Conservation (phyloP, 305 asterid genomes). For the Andrographis paniculata region DNA sequence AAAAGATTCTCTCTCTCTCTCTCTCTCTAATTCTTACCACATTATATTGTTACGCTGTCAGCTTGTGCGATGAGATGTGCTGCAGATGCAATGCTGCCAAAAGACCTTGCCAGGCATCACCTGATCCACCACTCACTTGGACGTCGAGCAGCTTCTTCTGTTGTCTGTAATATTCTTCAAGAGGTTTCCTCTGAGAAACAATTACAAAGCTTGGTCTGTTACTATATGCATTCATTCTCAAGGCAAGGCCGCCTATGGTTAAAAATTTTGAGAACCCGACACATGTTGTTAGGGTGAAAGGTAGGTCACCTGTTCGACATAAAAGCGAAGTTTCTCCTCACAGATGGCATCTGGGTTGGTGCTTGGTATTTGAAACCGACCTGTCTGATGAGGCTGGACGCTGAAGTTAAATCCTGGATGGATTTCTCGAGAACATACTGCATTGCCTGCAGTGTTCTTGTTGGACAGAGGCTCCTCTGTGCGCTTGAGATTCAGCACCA, state of each 20-base stretch:
- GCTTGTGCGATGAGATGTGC: slow-evolving; percentile 22
- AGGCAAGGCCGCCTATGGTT: too few relatives aligned
- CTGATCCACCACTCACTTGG: slow-evolving; percentile 60
- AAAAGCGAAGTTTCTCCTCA: slow-evolving; percentile 46
- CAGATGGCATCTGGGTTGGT: slow-evolving; percentile 27
- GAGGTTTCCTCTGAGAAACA: slow-evolving; percentile 51
- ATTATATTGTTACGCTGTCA: slow-evolving; percentile 12
- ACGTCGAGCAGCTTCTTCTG: slow-evolving; percentile 80
- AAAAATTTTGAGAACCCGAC: too few relatives aligned
- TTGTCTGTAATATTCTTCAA: slow-evolving; percentile 78
- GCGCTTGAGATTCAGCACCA: slow-evolving; percentile 77
- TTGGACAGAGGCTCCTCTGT: slow-evolving; percentile 32
- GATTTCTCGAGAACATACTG: slow-evolving; percentile 33
- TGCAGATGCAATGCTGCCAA: slow-evolving; percentile 86
- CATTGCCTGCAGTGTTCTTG: slow-evolving; percentile 24
- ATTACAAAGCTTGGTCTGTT: too few relatives aligned
- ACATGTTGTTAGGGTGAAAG: too few relatives aligned
- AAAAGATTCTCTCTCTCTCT: too few relatives aligned
- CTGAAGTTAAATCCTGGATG: slow-evolving; percentile 31
- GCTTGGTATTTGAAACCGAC: slow-evolving; percentile 28
- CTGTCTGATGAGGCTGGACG: slow-evolving; percentile 24
- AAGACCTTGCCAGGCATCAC: slow-evolving; percentile 82
- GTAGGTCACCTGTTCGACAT: slow-evolving; percentile 49
- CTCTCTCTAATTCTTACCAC: too few relatives aligned
- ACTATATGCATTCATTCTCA: too few relatives aligned